Evolutionary conservation across 257 asterid genomes (phyloP), one percentile per base, ranked within the genome.

Genomic region (Knoxia roxburghii): DNA sequence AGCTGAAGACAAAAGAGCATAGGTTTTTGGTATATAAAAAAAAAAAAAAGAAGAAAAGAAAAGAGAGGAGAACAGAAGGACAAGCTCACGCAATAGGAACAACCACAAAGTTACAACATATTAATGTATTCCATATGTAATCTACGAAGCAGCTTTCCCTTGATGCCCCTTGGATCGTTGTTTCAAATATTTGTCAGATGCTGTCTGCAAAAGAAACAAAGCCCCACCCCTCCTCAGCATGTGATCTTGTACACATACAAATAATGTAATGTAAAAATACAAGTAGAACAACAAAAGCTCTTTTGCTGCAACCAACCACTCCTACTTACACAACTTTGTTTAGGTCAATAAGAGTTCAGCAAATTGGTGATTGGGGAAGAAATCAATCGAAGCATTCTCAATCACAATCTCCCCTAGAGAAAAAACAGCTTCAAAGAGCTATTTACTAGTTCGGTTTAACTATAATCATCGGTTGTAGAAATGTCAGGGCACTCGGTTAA

Each of bases 111-210:
- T 29, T 14, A 32, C 66, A 69, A 39, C 52, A 18, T n/a, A n/a
- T n/a, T n/a, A n/a, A n/a, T n/a, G n/a, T n/a, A n/a, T n/a, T n/a
- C n/a, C n/a, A n/a, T 54, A 74, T 43, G 24, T 50, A 5, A 51
- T 37, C 82, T 87, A 89, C 57, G 88, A 80, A 72, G 66, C 84
- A 23, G 89, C 86, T 73, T 81, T 73, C 65, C 40, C 14, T 49
- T 72, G 80, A 30, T 67, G 79, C 30, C 50, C 82, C 43, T 55
- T 24, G 24, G 30, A 4, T 50, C 26, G 75, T 52, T 77, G 69
- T 56, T 50, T 68, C 68, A 68, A 65, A 39, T 43, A 51, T 65
- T 76, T 78, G 52, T 72, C 68, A 21, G 83, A 63, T 21, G 61
- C 23, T 33, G 51, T 50, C 61, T 66, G 70, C 70, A 66, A 66